Evolutionary conservation across 768 basidiomycete genomes (phyloP).

Genomic region (Tephrocybe rancida): DNA sequence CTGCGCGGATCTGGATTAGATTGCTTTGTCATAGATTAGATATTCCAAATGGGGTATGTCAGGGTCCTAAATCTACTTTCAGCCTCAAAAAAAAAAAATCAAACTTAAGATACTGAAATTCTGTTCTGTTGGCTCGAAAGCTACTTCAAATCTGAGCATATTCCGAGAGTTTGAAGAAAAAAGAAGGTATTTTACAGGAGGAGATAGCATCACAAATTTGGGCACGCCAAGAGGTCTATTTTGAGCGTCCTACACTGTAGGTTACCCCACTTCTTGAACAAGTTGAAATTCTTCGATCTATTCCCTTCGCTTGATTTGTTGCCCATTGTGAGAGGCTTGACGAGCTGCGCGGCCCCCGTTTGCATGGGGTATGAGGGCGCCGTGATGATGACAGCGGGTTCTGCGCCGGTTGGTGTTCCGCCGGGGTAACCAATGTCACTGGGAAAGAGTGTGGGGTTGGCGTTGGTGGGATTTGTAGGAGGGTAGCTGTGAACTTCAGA

Average conservation of each 20-base stretch:
- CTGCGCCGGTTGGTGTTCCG: slow-evolving; percentile 79
- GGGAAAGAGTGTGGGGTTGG: slow-evolving; percentile 72
- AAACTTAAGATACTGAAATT: neutral
- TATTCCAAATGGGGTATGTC: neutral
- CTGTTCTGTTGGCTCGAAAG: neutral
- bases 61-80: neutral
- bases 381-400: slow-evolving; percentile 69
- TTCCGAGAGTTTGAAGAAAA: neutral
- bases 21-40: slow-evolving; percentile 1
- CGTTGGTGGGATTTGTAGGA: slow-evolving; percentile 72
- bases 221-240: too few relatives aligned
- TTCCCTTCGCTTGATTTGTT: too few relatives aligned
- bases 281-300: slow-evolving; percentile 23
- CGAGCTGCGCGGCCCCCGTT: slow-evolving; percentile 25
- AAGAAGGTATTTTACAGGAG: neutral
- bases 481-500: slow-evolving; percentile 71
- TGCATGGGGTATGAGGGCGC: slow-evolving; percentile 79
- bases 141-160: neutral
- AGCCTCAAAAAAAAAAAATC: neutral
- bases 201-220: too few relatives aligned
- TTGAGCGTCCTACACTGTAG: neutral
- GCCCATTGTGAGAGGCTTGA: too few relatives aligned
- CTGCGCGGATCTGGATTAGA: too few relatives aligned
- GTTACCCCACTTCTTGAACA: neutral
- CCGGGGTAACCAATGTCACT: slow-evolving; percentile 77